A percentile compares a stretch with the other conserved stretches of the same genome.
phyloP scores from a whole-genome alignment of 2,329 filamentous ascomycete genomes.

The Juglanconis sp. region DNA sequence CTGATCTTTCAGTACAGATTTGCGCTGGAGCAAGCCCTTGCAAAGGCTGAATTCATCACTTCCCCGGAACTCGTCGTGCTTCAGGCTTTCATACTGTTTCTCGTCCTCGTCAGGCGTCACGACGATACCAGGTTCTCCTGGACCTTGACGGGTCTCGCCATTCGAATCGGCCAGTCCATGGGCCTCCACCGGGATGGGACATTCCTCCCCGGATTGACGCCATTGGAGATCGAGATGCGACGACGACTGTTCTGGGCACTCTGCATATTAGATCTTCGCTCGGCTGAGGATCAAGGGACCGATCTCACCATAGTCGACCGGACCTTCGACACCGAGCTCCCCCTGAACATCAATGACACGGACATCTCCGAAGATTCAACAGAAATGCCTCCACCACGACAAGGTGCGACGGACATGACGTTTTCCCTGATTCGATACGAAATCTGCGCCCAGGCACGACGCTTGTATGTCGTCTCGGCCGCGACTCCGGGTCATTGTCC shows the following conservation, averaged over 20 bases:
- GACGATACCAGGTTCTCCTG: constrained; percentile 56
- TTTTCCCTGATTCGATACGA: constrained; percentile 43
- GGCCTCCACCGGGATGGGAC: constrained; percentile 58
- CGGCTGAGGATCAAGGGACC: constrained; percentile 57
- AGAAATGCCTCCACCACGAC: constrained; percentile 42
- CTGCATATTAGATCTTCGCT: constrained; percentile 56
- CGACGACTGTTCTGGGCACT: constrained; percentile 62
- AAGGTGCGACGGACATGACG: constrained; percentile 52
- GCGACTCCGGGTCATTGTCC: constrained; percentile 28
- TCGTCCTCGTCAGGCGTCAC: constrained; percentile 50
- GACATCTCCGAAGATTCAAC: constrained; percentile 48
- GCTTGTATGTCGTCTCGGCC: constrained; percentile 35
- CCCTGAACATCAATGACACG: constrained; percentile 55
- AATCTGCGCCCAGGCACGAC: constrained; percentile 38
- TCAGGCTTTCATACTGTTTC: constrained; percentile 59
- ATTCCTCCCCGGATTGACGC: constrained; percentile 48
- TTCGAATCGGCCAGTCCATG: constrained; percentile 52
- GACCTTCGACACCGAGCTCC: constrained; percentile 51
- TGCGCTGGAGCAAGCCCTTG: constrained; percentile 56
- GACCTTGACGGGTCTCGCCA: constrained; percentile 61
- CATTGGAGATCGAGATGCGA: constrained; percentile 62
- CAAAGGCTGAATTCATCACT: constrained; percentile 59
- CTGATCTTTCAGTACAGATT: constrained; percentile 48
- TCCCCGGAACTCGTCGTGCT: constrained; percentile 57
- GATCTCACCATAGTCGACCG: constrained; percentile 43